phyloP scores from a whole-genome alignment of 768 basidiomycete genomes.

The Tulasnella sp. region DNA sequence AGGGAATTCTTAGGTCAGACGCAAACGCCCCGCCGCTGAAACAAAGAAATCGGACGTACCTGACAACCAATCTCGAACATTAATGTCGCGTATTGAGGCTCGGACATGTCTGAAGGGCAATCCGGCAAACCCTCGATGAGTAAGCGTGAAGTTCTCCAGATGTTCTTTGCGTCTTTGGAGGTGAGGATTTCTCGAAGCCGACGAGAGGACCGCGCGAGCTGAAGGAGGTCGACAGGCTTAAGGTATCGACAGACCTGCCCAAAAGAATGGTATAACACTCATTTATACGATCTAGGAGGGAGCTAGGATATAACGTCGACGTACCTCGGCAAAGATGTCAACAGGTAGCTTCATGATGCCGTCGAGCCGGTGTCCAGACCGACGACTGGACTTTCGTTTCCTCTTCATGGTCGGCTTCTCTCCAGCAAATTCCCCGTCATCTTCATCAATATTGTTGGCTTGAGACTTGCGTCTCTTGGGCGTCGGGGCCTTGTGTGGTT shows the following conservation, averaged over 20 bases:
- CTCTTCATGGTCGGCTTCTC: neutral
- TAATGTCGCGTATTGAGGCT: conserved; percentile 16
- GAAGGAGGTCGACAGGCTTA: conserved; percentile 12
- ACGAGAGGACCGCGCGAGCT: conserved; percentile 11
- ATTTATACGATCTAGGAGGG: neutral
- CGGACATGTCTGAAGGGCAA: conserved; percentile 13
- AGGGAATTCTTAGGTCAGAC: too few species aligned
- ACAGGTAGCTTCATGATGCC: conserved; percentile 20
- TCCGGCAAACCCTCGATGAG: conserved; percentile 12
- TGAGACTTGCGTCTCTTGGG: neutral
- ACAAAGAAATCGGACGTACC: neutral
- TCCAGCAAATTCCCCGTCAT: neutral
- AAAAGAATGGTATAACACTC: neutral
- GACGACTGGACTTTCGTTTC: neutral
- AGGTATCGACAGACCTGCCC: conserved; percentile 13
- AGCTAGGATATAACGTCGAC: neutral
- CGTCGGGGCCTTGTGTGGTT: neutral
- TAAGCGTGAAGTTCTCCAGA: conserved; percentile 14
- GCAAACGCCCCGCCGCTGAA: too few species aligned
- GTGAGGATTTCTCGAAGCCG: conserved; percentile 14
- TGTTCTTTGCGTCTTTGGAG: neutral
- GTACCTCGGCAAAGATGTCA: conserved; percentile 22
- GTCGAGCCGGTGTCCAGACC: conserved; percentile 8
- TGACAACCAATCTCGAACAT: conserved; percentile 16
- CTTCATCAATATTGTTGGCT: neutral